A percentile compares a stretch with the other conserved stretches of the same genome.
These are phyloP conservation scores for Penicillium turbatum DNA, from an alignment of 495 filamentous ascomycete species.

Conservation along the genomic window DNA sequence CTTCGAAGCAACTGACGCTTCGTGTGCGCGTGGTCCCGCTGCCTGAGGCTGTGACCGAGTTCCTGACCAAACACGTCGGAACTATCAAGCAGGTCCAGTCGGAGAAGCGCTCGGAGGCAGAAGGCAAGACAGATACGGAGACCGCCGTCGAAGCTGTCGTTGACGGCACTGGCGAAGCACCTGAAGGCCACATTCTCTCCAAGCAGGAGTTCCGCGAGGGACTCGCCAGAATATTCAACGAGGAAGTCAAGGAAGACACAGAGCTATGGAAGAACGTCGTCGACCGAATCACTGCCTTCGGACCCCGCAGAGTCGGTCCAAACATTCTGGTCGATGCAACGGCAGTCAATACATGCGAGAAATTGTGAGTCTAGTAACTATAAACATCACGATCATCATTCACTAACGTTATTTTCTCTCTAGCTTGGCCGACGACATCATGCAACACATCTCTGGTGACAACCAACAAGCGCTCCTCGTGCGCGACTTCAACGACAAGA, in stretches of 20 bases:
- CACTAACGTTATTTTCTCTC: slow-evolving; percentile 11
- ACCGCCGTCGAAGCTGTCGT: slow-evolving; percentile 27
- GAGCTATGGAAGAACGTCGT: slow-evolving; percentile 75
- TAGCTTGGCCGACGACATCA: slow-evolving; percentile 39
- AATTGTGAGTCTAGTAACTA: slow-evolving; percentile 54
- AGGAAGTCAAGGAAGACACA: slow-evolving; percentile 54
- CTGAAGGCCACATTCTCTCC: slow-evolving; percentile 53
- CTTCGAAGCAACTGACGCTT: slow-evolving; percentile 79
- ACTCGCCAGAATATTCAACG: slow-evolving; percentile 61
- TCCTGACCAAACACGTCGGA: slow-evolving; percentile 71
- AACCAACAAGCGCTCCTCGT: slow-evolving; percentile 56
- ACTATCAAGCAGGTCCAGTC: slow-evolving; percentile 78
- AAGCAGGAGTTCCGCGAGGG: slow-evolving; percentile 70
- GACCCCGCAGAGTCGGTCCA: slow-evolving; percentile 76
- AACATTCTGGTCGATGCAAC: slow-evolving; percentile 90
- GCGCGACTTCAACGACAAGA: slow-evolving; percentile 80
- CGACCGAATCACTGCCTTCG: slow-evolving; percentile 83
- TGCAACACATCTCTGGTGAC: slow-evolving; percentile 27
- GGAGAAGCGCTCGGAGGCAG: slow-evolving; percentile 50
- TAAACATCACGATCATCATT: background rate
- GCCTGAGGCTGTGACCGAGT: slow-evolving; percentile 74
- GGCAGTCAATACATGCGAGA: slow-evolving; percentile 63
- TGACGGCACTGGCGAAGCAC: slow-evolving; percentile 47
- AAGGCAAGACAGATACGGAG: slow-evolving; percentile 36
- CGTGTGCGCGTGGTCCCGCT: slow-evolving; percentile 76